phyloP scores from a whole-genome alignment of 352 stramenopile species.

The Phytophthora litchii region DNA sequence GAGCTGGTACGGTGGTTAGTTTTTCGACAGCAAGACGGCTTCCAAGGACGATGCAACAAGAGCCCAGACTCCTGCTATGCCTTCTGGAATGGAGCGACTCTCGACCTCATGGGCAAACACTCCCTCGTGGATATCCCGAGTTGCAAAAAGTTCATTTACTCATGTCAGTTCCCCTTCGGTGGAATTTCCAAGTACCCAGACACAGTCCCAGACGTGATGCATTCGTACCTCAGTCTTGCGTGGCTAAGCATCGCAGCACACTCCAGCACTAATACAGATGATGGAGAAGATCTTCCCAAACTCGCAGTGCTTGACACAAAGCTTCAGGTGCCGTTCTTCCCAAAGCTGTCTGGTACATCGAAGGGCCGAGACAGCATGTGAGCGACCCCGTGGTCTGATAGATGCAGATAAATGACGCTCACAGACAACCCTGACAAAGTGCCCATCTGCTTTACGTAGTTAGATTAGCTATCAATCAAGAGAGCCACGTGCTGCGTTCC shows the following conservation, averaged over 20 bases:
- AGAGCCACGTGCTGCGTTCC: neutral
- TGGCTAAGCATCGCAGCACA: conserved; percentile 87
- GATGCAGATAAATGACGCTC: conserved; percentile 4
- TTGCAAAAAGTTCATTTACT: conserved; percentile 80
- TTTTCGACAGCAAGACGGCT: conserved; percentile 84
- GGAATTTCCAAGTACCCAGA: conserved; percentile 87
- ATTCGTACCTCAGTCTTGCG: conserved; percentile 91
- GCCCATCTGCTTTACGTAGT: conserved; percentile 10
- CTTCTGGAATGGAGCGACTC: conserved; percentile 92
- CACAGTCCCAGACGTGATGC: conserved; percentile 87
- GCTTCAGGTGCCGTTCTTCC: conserved; percentile 80
- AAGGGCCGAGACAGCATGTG: conserved; percentile 20
- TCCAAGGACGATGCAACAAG: conserved; percentile 93
- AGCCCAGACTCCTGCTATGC: conserved; percentile 90
- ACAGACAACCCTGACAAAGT: neutral
- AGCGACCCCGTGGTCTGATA: neutral
- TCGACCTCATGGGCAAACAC: conserved; percentile 81
- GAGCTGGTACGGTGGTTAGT: conserved; percentile 85
- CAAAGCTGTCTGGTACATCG: conserved; percentile 24
- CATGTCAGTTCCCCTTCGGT: conserved; percentile 85
- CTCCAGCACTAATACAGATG: conserved; percentile 21
- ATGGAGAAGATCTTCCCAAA: conserved; percentile 34
- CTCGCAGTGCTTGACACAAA: conserved; percentile 69
- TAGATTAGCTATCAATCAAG: conserved; percentile 11
- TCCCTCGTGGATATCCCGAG: conserved; percentile 75